A percentile compares a stretch with the other conserved stretches of the same genome.
Evolutionary conservation across 805 yeast genomes (phyloP).

Genomic region (Wickerhamia fluorescens): DNA sequence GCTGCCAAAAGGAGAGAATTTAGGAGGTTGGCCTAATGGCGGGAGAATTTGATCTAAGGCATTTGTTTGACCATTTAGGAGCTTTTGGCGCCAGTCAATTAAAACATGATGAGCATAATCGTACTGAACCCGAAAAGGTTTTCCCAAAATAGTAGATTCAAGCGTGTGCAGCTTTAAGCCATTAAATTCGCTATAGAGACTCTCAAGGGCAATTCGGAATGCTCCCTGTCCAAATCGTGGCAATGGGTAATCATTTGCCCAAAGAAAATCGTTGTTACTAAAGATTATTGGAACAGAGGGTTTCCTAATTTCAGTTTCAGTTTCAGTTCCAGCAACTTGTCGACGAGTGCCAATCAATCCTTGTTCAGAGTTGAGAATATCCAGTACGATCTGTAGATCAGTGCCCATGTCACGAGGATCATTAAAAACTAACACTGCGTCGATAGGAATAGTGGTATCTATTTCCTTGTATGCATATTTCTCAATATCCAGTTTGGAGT

Average conservation of each 20-base stretch:
- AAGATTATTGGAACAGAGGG: conserved; percentile 70
- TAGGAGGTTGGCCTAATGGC: conserved; percentile 33
- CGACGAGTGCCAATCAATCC: conserved; percentile 64
- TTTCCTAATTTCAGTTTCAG: conserved; percentile 7
- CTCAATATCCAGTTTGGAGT: conserved; percentile 37
- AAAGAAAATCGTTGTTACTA: conserved; percentile 75
- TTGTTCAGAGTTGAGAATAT: conserved; percentile 53
- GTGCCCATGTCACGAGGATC: conserved; percentile 88
- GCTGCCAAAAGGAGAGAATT: conserved; percentile 34
- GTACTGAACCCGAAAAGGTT: conserved; percentile 73
- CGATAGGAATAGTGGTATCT: conserved; percentile 40
- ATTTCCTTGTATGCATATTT: conserved; percentile 31
- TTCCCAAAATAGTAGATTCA: conserved; percentile 58
- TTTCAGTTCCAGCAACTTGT: conserved; percentile 1
- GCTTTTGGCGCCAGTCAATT: conserved; percentile 43
- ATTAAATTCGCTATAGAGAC: conserved; percentile 50
- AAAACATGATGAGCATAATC: conserved; percentile 75
- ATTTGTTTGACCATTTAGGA: conserved; percentile 12
- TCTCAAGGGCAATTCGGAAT: conserved; percentile 55
- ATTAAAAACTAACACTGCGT: conserved; percentile 75
- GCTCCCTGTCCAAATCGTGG: conserved; percentile 94
- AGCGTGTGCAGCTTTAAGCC: conserved; percentile 24
- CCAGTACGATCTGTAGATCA: conserved; percentile 72
- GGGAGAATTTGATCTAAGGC: conserved; percentile 32
- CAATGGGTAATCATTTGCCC: conserved; percentile 76